Base-by-base conservation (phyloP, 306 rosid genomes). In the Begonia masoniana region DNA sequence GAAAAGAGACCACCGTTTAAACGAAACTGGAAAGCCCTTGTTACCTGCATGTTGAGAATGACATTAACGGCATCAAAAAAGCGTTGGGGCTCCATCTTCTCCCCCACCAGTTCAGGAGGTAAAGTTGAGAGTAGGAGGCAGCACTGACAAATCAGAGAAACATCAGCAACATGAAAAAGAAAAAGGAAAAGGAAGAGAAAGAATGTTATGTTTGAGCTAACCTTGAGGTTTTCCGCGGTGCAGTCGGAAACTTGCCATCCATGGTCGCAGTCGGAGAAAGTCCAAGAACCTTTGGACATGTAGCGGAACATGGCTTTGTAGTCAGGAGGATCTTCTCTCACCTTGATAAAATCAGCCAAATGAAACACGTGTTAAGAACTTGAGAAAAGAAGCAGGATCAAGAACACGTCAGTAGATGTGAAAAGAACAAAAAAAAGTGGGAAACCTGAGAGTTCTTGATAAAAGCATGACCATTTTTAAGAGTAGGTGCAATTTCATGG, bases 231-330 rank as follows among this genome's bases (percentile, higher is more conserved):
- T 61, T 82, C 86, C 7, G 92, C 81, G 2, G 83, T 76, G 31
- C 86, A 74, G 58, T 82, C 92, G 26, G 86, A 82, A 64, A 74
- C 76, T 62, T 76, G 82, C 92, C 92, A 82, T 64, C 85, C 91
- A 10, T 82, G 91, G 55, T 82, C 91, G 55, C 70, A 77, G 60
- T 82, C 83, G 2, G 83, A 83, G 56, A 83, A 76, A 23, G 92
- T 76, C 92, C 92, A 83, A 10, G 92, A 62, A 4, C 92, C 92
- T 67, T 79, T 83, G 12, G 84, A 79, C 60, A 74, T 83, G 65
- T 79, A 80, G 51, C 82, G 82, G 60, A 59, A 13, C 92, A 83
- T 83, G 26, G 76, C 67, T 56, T 59, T 68, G 55, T 79, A 82
- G 56, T 79, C 76, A 0, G 31, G 49, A 62, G 92, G 86, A 41